These are phyloP conservation scores for Hyphodiscus sp. DNA, from an alignment of 2,329 filamentous ascomycete genomes.

Conservation along the genomic window DNA sequence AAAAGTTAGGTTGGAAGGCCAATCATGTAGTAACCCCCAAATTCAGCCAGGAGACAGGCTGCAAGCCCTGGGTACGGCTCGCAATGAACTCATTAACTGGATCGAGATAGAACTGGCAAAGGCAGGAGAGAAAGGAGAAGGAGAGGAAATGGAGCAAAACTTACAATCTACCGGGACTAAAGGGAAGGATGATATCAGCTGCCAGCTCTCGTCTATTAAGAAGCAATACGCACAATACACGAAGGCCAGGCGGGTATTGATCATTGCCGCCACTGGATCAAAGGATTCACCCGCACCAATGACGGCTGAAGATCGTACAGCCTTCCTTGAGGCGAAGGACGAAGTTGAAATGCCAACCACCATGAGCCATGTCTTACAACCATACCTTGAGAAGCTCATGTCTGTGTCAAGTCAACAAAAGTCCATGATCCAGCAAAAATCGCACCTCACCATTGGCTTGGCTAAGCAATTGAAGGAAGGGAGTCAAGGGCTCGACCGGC, in stretches of 20 bases:
- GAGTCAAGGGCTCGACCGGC: conserved; percentile 43
- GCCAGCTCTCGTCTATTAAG: conserved; percentile 34
- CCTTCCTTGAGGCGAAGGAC: not conserved
- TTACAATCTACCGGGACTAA: conserved; percentile 8
- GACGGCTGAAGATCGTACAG: not conserved
- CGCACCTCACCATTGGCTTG: conserved; percentile 46
- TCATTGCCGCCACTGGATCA: conserved; percentile 28
- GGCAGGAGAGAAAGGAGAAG: conserved; percentile 34
- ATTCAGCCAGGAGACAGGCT: conserved; percentile 23
- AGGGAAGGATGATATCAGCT: conserved; percentile 18
- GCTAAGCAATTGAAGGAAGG: conserved; percentile 45
- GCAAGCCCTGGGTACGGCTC: conserved; percentile 47
- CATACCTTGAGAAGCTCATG: conserved; percentile 50
- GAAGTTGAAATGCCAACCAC: conserved; percentile 11
- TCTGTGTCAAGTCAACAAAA: conserved; percentile 50
- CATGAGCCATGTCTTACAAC: conserved; percentile 42
- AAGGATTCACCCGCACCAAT: conserved; percentile 4
- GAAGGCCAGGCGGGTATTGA: conserved; percentile 41
- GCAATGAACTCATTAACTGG: conserved; percentile 57
- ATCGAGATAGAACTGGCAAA: conserved; percentile 56
- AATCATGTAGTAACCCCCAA: not conserved
- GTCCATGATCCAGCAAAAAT: conserved; percentile 49
- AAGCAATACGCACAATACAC: conserved; percentile 50
- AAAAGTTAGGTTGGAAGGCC: conserved; percentile 30
- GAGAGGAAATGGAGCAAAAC: conserved; percentile 20